Evolutionary conservation across 2,329 filamentous ascomycete species (phyloP).

Genomic region (Dothidotthia symphoricarpi): DNA sequence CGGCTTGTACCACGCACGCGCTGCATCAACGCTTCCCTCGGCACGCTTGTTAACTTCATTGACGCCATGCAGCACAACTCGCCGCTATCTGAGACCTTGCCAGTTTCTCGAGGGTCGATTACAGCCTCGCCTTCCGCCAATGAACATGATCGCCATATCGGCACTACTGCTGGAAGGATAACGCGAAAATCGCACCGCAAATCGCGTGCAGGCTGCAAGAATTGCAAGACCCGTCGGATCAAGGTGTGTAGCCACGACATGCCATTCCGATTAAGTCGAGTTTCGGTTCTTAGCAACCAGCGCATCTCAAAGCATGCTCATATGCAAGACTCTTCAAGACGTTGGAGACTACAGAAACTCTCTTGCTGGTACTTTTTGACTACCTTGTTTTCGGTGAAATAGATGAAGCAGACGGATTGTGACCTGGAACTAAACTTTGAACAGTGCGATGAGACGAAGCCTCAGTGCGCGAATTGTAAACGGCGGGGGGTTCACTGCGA

Average conservation of each 20-base stretch:
- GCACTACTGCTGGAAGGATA: slow-evolving; percentile 11
- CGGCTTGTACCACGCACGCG: too few relatives aligned
- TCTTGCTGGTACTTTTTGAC: too few relatives aligned
- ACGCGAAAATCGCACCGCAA: slow-evolving; percentile 28
- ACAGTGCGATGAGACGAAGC: slow-evolving; percentile 32
- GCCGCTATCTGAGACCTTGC: slow-evolving; percentile 10
- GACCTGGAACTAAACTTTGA: background rate
- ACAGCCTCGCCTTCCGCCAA: slow-evolving; percentile 7
- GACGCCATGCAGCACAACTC: slow-evolving; percentile 17
- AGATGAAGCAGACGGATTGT: too few relatives aligned
- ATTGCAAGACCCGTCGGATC: slow-evolving; percentile 29
- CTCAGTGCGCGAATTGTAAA: slow-evolving; percentile 25
- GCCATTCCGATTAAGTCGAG: too few relatives aligned
- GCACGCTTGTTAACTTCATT: background rate
- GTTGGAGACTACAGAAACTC: too few relatives aligned
- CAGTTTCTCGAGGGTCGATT: slow-evolving; percentile 1
- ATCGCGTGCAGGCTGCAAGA: slow-evolving; percentile 29
- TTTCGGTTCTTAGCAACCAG: too few relatives aligned
- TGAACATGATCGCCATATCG: slow-evolving; percentile 2
- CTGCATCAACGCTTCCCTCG: too few relatives aligned
- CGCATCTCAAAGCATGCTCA: too few relatives aligned
- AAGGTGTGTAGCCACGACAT: slow-evolving; percentile 16
- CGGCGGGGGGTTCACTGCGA: slow-evolving; percentile 24
- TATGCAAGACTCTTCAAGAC: too few relatives aligned
- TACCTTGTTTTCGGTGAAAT: too few relatives aligned